Base-by-base conservation (phyloP, 1,139 yeast species). In the Debaryomycetaceae sp. region DNA sequence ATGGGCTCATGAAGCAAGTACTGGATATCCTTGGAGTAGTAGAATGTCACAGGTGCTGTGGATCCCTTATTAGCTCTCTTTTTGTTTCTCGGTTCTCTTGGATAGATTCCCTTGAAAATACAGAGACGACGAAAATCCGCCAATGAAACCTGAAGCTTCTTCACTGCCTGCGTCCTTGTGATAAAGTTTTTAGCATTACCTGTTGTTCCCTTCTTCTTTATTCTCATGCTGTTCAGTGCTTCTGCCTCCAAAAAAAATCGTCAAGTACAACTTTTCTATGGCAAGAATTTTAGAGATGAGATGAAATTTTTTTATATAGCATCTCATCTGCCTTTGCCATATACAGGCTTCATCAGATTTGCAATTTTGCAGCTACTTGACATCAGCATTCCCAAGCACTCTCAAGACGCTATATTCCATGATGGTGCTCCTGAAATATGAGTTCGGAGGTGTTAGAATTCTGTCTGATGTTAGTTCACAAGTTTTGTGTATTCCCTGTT, bases 81-180 rank as follows among this genome's bases (percentile, higher is more conserved):
- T 73, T 90, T 91, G 68, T 88, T 90, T 59, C 95, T 78, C 43
- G 99, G 98, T 64, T 93, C 99, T 65, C 99, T 81, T 45, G 99
- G 99, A 65, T 84, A 86, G 50, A 86, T 85, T 41, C 99, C 99
- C 66, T 93, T 93, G 79, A 93, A 89, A 63, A 93, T 93, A 78
- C 99, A 93, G 60, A 93, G 78, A 62, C 98, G 81, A 72, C 99
- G 87, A 80, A 93, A 93, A 69, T 93, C 99, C n/a, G 98, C 97
- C 48, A 95, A 76, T 2, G 98, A 87, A 40, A 95, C 87, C 68
- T 93, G 99, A 51, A 93, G 75, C 65, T 85, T 89, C 67, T 87
- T 85, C 47, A 93, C 87, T 5, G 99, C 99, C 67, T 89, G 97
- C 1, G 97, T 86, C 69, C 99, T 81, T 47, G 98, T 91, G 62